phyloP scores from a whole-genome alignment of 2,329 filamentous ascomycete genomes.

The Botrytis fragariae region DNA sequence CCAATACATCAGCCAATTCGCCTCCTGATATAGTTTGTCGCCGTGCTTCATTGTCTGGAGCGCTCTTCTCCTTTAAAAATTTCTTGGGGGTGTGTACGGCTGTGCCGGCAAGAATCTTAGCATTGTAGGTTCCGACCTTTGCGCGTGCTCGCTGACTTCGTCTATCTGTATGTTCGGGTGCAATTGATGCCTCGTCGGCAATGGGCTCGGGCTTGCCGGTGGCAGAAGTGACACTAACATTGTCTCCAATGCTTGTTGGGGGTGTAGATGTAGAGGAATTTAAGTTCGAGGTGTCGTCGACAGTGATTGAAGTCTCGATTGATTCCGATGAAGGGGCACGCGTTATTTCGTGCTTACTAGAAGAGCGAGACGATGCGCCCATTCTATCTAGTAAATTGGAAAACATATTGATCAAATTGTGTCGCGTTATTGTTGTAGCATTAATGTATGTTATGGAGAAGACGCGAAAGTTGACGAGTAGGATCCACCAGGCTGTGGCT shows the following conservation, averaged over 20 bases:
- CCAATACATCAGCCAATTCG: slow-evolving; percentile 35
- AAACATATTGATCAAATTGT: slow-evolving; percentile 25
- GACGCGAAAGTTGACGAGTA: slow-evolving; percentile 18
- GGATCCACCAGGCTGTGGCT: slow-evolving; percentile 19
- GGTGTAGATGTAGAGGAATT: slow-evolving; percentile 49
- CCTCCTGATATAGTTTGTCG: slow-evolving; percentile 49
- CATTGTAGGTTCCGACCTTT: slow-evolving; percentile 64
- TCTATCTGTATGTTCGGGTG: slow-evolving; percentile 28
- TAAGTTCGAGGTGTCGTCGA: slow-evolving; percentile 33
- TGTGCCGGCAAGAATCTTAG: slow-evolving; percentile 61
- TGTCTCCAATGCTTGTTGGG: slow-evolving; percentile 64
- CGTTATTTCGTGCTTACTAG: slow-evolving; percentile 25
- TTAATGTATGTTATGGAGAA: slow-evolving; percentile 17
- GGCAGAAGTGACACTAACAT: slow-evolving; percentile 54
- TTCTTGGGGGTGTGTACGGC: slow-evolving; percentile 50
- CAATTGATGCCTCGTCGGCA: slow-evolving; percentile 17
- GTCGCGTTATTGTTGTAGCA: slow-evolving; percentile 21
- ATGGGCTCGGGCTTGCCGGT: slow-evolving; percentile 37
- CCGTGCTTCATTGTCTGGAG: slow-evolving; percentile 32
- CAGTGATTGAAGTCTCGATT: slow-evolving; percentile 32
- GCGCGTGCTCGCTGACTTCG: slow-evolving; percentile 55
- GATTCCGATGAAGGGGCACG: slow-evolving; percentile 35
- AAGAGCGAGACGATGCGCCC: slow-evolving; percentile 23
- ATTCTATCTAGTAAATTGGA: slow-evolving; percentile 29
- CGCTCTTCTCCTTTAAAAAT: slow-evolving; percentile 44